Evolutionary conservation across 2,329 filamentous ascomycete genomes (phyloP), one percentile per base, ranked within the genome.

Genomic region (Aspergillus novofumigatus): DNA sequence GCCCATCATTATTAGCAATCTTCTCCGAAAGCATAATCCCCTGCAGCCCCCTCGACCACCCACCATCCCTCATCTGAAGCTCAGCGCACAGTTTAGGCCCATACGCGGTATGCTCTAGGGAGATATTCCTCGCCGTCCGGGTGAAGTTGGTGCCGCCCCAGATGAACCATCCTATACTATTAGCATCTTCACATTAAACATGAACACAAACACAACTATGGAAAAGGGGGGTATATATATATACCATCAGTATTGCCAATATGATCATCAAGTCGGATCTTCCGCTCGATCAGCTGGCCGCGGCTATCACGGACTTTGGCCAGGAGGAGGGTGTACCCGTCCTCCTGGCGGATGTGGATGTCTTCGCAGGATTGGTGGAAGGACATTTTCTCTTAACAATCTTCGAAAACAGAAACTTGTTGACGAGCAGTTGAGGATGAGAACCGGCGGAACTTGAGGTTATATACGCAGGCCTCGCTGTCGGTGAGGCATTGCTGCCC

Each of bases 71-170:
- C 52, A 47, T 59, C 14, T 41, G 47, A 45, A 65, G 51, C n/a
- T 61, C 56, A n/a, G 63, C 63, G 11, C 51, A 58, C 28, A 65
- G 50, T 48, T 64, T 60, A 1, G 63, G 63, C 9, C 63, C 63
- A 20, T 50, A 47, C 11, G 54, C 38, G 10, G 58, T 60, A 3
- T 58, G 26, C 20, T 61, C 62, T 0, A 65, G 57, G 10, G 35
- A 29, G 35, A 65, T 55, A 41, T 65, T 57, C 3, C 42, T 20
- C 10, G 63, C 62, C 25, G 47, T 56, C 17, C 38, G 55, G 41
- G 62, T 62, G 58, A 65, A 65, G 26, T 64, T 59, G 20, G 38
- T 29, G 3, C 63, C 62, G 28, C 59, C 63, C 63, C 63, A 65
- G 55, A 62, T 52, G 52, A 65, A 65, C 58, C 59, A 62, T 14